phyloP scores from a whole-genome alignment of 2,329 filamentous ascomycete species.

The Dothistroma septosporum region DNA sequence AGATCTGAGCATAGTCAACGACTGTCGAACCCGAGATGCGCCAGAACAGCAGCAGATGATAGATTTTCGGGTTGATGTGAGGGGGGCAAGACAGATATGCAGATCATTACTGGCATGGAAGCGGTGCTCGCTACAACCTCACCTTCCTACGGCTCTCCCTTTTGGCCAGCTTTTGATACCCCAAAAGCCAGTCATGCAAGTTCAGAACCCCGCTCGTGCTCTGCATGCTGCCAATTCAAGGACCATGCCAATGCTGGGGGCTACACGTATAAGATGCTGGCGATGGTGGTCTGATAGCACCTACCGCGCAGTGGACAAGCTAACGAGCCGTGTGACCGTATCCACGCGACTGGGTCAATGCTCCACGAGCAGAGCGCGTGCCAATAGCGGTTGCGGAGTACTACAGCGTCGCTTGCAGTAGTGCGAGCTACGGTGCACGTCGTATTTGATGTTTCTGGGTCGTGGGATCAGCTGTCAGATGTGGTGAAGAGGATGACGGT shows the following conservation, averaged over 20 bases:
- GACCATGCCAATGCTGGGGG: background rate
- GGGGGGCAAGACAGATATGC: background rate
- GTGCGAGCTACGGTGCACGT: background rate
- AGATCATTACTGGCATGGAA: background rate
- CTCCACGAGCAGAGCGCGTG: background rate
- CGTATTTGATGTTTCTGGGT: background rate
- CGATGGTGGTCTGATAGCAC: background rate
- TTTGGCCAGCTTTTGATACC: background rate
- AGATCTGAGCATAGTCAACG: slow-evolving; percentile 4
- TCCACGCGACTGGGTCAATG: background rate
- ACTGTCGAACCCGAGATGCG: background rate
- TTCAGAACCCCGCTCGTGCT: background rate
- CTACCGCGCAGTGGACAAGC: background rate
- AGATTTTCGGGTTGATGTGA: background rate
- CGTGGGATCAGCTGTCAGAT: too few species aligned
- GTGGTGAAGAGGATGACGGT: too few species aligned
- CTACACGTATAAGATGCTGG: background rate
- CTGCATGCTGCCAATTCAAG: background rate
- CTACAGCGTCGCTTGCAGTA: background rate
- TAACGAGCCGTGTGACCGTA: background rate
- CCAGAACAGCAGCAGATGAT: background rate
- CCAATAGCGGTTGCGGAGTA: background rate
- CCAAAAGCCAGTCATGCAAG: background rate
- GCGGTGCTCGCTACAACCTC: background rate
- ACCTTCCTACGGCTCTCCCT: background rate